Evolutionary conservation across 2,329 filamentous ascomycete species (phyloP).

Genomic region (Sclerotinia spermophila): DNA sequence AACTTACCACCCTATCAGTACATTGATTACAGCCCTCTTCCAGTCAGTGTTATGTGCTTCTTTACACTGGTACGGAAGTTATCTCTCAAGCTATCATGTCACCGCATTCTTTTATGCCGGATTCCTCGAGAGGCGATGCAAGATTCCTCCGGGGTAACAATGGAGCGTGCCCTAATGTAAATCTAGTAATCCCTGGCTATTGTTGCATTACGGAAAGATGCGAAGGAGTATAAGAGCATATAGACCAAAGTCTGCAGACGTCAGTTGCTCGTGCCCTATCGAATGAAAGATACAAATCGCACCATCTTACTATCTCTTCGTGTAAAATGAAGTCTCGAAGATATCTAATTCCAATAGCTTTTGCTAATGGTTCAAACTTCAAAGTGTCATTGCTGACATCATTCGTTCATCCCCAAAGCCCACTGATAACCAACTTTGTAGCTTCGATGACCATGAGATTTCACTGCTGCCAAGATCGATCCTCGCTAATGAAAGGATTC

Average conservation of each 20-base stretch:
- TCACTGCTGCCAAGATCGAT: not conserved
- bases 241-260: not conserved
- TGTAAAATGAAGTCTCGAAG: too few species aligned
- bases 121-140: not conserved
- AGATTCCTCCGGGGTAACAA: not conserved
- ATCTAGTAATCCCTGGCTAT: not conserved
- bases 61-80: not conserved
- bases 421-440: too few species aligned
- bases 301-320: not conserved
- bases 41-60: too few species aligned
- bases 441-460: not conserved
- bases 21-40: too few species aligned
- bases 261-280: not conserved
- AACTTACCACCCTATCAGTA: too few species aligned
- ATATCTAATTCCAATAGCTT: too few species aligned
- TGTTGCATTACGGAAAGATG: not conserved
- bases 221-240: not conserved
- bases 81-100: not conserved
- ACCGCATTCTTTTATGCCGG: not conserved
- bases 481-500: not conserved
- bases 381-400: not conserved
- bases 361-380: not conserved
- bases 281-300: not conserved
- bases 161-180: not conserved
- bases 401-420: not conserved